Conservation (phyloP, 2,329 filamentous ascomycete genomes). For the Blumeria graminis region DNA sequence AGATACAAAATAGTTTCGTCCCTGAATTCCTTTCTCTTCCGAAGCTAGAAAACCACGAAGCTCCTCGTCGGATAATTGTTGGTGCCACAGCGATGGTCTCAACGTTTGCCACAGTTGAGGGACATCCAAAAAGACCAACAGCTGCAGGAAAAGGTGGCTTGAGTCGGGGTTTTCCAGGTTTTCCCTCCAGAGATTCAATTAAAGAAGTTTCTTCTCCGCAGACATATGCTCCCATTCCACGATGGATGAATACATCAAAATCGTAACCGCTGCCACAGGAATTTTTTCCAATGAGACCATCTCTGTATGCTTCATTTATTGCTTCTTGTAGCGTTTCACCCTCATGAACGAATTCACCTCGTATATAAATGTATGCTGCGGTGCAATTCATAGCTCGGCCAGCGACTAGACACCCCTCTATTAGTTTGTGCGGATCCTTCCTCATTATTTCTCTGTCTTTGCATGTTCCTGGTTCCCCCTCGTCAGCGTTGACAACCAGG, state of each 20-base stretch:
- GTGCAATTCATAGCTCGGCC: slow-evolving; percentile 97
- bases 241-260: slow-evolving; percentile 92
- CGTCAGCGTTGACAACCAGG: slow-evolving; percentile 92
- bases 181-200: slow-evolving; percentile 95
- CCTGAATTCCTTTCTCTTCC: slow-evolving; percentile 90
- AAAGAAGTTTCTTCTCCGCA: slow-evolving; percentile 96
- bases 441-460: slow-evolving; percentile 99
- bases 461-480: slow-evolving; percentile 96
- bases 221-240: slow-evolving; percentile 90
- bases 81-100: slow-evolving; percentile 90
- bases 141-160: slow-evolving; percentile 97
- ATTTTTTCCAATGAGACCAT: slow-evolving; percentile 91
- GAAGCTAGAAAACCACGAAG: slow-evolving; percentile 78
- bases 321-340: slow-evolving; percentile 79
- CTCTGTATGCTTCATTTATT: slow-evolving; percentile 93
- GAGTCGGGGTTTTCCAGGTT: slow-evolving; percentile 91
- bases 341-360: slow-evolving; percentile 93
- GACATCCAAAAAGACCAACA: slow-evolving; percentile 93
- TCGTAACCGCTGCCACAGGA: slow-evolving; percentile 92
- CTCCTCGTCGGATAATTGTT: slow-evolving; percentile 83
- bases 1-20: slow-evolving; percentile 97
- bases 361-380: slow-evolving; percentile 97
- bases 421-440: slow-evolving; percentile 96
- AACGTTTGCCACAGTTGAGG: slow-evolving; percentile 92
- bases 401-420: slow-evolving; percentile 89